Percentiles rank a stretch among this genome's conserved stretches.
Conservation (phyloP, 139 green algal genomes). For the Haematococcus sp. region DNA sequence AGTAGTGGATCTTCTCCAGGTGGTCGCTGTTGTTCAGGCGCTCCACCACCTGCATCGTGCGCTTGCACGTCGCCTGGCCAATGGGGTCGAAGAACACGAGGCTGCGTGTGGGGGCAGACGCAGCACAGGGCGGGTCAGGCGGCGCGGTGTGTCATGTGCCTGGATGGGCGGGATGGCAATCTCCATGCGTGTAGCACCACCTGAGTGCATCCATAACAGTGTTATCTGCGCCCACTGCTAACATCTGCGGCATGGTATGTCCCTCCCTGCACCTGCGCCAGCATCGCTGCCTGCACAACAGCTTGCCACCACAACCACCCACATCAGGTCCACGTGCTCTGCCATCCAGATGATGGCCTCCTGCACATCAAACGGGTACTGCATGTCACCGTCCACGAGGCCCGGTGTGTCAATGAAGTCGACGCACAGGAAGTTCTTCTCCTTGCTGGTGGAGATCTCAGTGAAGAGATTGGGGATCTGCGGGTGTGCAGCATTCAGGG, state of each 20-base stretch:
- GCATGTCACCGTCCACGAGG: slow-evolving; percentile 70
- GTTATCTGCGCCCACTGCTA: no score
- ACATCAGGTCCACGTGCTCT: slow-evolving; percentile 31
- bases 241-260: no score
- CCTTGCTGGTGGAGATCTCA: slow-evolving; percentile 61
- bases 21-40: slow-evolving; percentile 56
- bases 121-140: no score
- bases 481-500: neutral
- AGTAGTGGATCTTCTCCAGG: slow-evolving; percentile 74
- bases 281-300: no score
- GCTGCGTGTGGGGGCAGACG: no score
- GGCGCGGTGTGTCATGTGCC: neutral
- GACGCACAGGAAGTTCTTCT: slow-evolving; percentile 59
- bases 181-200: no score
- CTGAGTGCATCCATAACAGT: no score
- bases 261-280: no score
- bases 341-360: slow-evolving; percentile 47
- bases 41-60: slow-evolving; percentile 69
- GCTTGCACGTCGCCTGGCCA: slow-evolving; percentile 68
- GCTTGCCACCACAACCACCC: no score
- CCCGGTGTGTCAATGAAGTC: slow-evolving; percentile 70
- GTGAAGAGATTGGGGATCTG: slow-evolving; percentile 61
- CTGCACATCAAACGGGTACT: slow-evolving; percentile 68
- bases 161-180: neutral
- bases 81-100: slow-evolving; percentile 76